These are phyloP conservation scores for Xerocomus nothofagi DNA, from an alignment of 1,284 basidiomycete genomes.

Conservation along the genomic window DNA sequence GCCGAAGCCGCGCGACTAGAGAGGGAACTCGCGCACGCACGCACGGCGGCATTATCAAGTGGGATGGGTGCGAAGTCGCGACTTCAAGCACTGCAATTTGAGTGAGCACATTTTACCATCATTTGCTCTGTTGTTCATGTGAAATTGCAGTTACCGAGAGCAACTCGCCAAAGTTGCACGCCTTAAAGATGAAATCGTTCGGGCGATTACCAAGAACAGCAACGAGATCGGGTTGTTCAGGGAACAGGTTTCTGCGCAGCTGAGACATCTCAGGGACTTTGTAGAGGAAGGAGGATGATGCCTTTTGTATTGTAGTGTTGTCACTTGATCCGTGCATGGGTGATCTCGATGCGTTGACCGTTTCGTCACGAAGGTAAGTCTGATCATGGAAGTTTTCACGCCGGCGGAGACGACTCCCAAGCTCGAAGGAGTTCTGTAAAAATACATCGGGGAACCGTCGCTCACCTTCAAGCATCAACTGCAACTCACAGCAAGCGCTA, in stretches of 20 bases:
- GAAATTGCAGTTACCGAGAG: slow-evolving; percentile 59
- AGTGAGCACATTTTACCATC: slow-evolving; percentile 36
- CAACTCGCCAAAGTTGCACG: slow-evolving; percentile 71
- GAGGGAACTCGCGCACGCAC: slow-evolving; percentile 65
- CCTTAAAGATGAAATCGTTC: slow-evolving; percentile 71
- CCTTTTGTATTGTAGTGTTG: neutral
- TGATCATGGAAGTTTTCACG: slow-evolving; percentile 7
- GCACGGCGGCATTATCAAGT: slow-evolving; percentile 70
- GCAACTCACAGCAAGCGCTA: too few relatives aligned
- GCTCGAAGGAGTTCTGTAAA: too few relatives aligned
- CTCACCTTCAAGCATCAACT: too few relatives aligned
- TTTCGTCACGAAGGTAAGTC: neutral
- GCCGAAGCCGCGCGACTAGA: slow-evolving; percentile 64
- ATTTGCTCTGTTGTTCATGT: slow-evolving; percentile 6
- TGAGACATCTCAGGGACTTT: slow-evolving; percentile 64
- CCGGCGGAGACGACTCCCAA: neutral
- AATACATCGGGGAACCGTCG: too few relatives aligned
- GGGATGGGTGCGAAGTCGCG: slow-evolving; percentile 78
- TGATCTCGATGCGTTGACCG: neutral
- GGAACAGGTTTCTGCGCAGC: slow-evolving; percentile 66
- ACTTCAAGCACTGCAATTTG: slow-evolving; percentile 64
- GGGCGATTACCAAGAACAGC: slow-evolving; percentile 78
- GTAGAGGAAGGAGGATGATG: slow-evolving; percentile 51
- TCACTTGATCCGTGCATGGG: slow-evolving; percentile 1
- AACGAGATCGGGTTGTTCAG: slow-evolving; percentile 79